phyloP scores from a whole-genome alignment of 2,329 filamentous ascomycete genomes.

The Daldinia sp. region DNA sequence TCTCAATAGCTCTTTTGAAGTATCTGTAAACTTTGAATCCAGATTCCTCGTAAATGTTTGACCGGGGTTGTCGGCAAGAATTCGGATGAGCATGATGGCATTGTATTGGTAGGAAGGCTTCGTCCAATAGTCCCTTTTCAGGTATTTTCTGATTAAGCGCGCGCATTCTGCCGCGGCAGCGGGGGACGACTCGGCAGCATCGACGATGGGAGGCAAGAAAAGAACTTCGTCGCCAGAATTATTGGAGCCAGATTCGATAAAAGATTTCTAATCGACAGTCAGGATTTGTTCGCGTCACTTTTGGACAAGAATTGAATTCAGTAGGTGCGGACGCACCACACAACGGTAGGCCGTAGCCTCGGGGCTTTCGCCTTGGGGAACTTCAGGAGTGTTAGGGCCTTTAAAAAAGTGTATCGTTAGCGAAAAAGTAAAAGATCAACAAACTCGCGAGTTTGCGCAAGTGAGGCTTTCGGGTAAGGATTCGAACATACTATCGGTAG shows the following conservation, averaged over 20 bases:
- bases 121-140: constrained; percentile 74
- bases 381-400: constrained; percentile 39
- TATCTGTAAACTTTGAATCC: constrained; percentile 82
- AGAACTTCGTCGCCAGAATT: constrained; percentile 85
- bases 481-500: constrained; percentile 41
- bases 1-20: constrained; percentile 77
- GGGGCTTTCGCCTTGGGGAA: constrained; percentile 63
- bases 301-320: not conserved
- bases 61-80: constrained; percentile 91
- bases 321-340: constrained; percentile 62
- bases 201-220: constrained; percentile 91
- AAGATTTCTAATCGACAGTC: constrained; percentile 66
- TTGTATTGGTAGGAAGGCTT: constrained; percentile 87
- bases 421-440: constrained; percentile 23
- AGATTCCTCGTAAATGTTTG: constrained; percentile 89
- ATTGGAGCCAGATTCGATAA: constrained; percentile 78
- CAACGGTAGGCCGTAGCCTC: constrained; percentile 71
- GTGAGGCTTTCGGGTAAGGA: constrained; percentile 1
- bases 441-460: constrained; percentile 3
- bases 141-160: constrained; percentile 79
- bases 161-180: constrained; percentile 84
- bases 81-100: constrained; percentile 92
- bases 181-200: constrained; percentile 91
- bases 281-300: constrained; percentile 31
- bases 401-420: not conserved